Conservation (phyloP, 148 eudicot genomes). For the Vaccinium myrtillus region DNA sequence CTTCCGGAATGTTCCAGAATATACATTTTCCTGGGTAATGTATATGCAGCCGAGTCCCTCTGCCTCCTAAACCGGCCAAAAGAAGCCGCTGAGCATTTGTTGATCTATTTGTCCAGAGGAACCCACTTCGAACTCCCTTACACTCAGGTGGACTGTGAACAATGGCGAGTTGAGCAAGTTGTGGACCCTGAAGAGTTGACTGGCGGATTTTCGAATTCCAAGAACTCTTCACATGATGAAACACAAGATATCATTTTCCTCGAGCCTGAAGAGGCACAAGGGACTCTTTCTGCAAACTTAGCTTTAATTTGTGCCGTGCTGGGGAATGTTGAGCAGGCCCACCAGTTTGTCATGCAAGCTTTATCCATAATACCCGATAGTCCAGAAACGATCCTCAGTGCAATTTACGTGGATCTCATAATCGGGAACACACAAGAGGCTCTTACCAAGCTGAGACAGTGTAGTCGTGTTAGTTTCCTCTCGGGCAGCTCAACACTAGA, state of each 20-base stretch:
- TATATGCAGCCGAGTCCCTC: conserved; percentile 86
- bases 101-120: conserved; percentile 47
- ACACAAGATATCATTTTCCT: conserved; percentile 25
- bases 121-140: conserved; percentile 57
- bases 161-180: conserved; percentile 49
- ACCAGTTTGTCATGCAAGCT: conserved; percentile 41
- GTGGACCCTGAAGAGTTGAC: conserved; percentile 57
- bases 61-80: conserved; percentile 72
- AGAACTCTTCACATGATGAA: conserved; percentile 34
- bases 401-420: conserved; percentile 62
- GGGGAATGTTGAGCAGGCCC: conserved; percentile 71
- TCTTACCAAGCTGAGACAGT: conserved; percentile 58
- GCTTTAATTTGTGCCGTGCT: conserved; percentile 57
- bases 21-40: conserved; percentile 54
- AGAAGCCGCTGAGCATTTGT: conserved; percentile 81
- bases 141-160: conserved; percentile 62
- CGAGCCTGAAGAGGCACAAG: conserved; percentile 59
- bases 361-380: conserved; percentile 50
- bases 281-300: conserved; percentile 56
- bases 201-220: conserved; percentile 26
- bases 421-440: conserved; percentile 57
- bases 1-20: conserved; percentile 64
- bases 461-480: conserved; percentile 51
- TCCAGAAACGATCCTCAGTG: conserved; percentile 63
- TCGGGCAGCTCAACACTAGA: conserved; percentile 37